Evolutionary conservation across 306 rosid species (phyloP).

Genomic region (Elaeagnus macrophylla): DNA sequence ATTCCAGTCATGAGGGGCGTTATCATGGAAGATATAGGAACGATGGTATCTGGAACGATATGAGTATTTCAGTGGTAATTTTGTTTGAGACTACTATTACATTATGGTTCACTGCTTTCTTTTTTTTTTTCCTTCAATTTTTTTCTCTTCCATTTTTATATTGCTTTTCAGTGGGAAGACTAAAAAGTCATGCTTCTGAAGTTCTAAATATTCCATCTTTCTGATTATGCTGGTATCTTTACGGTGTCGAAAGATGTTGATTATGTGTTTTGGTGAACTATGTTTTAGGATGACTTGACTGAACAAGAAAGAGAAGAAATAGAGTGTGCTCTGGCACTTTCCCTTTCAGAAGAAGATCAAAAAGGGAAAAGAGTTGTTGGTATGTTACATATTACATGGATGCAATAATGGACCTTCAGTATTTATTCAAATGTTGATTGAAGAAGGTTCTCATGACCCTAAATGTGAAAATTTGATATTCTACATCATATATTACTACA

Average conservation of each 20-base stretch:
- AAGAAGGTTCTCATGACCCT: neutral
- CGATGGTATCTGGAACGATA: slow-evolving; percentile 42
- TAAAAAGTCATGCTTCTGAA: too few species aligned
- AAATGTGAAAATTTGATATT: too few species aligned
- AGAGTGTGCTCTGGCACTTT: slow-evolving; percentile 60
- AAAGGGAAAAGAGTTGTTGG: slow-evolving; percentile 48
- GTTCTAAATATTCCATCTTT: too few species aligned
- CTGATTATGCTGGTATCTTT: too few species aligned
- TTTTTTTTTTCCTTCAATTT: too few species aligned
- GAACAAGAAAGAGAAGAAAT: slow-evolving; percentile 53
- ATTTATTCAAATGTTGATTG: too few species aligned
- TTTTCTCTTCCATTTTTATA: neutral
- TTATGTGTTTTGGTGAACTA: neutral
- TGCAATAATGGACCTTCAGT: neutral
- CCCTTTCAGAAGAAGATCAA: slow-evolving; percentile 57
- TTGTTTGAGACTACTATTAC: slow-evolving; percentile 16
- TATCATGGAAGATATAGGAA: slow-evolving; percentile 42
- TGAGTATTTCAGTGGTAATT: slow-evolving; percentile 52
- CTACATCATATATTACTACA: too few species aligned
- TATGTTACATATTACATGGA: slow-evolving; percentile 27
- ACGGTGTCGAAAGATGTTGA: too few species aligned
- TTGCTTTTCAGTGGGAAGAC: neutral
- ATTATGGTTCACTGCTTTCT: slow-evolving; percentile 9
- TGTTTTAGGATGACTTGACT: slow-evolving; percentile 53
- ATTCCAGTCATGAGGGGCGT: slow-evolving; percentile 43